Conservation (phyloP, 202 grass and related monocot species). For the Hordeum pubiflorum region DNA sequence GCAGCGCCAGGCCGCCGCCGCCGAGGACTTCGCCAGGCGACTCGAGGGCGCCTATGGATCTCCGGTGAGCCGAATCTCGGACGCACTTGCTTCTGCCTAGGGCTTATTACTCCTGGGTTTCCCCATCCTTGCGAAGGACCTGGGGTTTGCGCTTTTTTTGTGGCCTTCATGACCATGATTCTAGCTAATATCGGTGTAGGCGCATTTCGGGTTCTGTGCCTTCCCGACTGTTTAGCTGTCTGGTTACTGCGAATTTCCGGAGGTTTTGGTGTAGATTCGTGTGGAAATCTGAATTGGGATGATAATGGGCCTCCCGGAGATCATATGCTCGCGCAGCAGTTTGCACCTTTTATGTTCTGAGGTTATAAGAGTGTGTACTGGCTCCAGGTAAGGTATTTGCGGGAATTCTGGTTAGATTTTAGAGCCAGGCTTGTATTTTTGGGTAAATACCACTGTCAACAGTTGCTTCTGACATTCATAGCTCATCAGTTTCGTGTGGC, state of each 20-base stretch:
- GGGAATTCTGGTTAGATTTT: background rate
- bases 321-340: background rate
- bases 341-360: background rate
- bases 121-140: background rate
- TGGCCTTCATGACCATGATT: background rate
- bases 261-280: background rate
- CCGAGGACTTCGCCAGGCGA: conserved; percentile 69
- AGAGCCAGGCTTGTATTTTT: background rate
- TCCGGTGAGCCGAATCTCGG: conserved; percentile 19
- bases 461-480: background rate
- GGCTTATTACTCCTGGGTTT: background rate
- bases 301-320: background rate
- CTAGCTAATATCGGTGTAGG: background rate
- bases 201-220: background rate
- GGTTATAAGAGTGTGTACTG: background rate
- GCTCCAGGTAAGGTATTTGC: background rate
- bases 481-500: background rate
- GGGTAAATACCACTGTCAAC: background rate
- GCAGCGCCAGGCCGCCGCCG: conserved; percentile 73
- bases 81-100: background rate
- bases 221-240: background rate
- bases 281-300: background rate
- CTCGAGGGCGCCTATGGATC: conserved; percentile 43
- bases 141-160: background rate
- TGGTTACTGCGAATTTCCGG: background rate